Evolutionary conservation across 345 rosid genomes (phyloP).

Genomic region (Geranium brycei): DNA sequence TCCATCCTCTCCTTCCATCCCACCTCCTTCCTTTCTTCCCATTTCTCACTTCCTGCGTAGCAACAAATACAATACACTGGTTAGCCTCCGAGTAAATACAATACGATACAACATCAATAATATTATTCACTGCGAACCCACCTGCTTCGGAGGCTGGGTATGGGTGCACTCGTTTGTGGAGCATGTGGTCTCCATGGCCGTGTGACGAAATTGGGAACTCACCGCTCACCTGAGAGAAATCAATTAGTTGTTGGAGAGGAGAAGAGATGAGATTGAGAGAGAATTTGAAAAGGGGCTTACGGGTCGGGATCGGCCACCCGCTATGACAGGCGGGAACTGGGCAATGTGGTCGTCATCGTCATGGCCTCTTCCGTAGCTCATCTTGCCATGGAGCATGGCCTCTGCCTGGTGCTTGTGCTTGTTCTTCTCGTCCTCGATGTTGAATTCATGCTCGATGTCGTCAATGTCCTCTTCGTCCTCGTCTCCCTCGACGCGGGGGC

Average conservation of each 20-base stretch:
- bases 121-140: conserved; percentile 7
- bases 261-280: too few species aligned
- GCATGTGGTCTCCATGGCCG: conserved; percentile 56
- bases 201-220: conserved; percentile 63
- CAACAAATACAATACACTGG: too few species aligned
- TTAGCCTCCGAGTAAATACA: too few species aligned
- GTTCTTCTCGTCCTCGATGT: conserved; percentile 63
- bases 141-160: conserved; percentile 78
- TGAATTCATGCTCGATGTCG: conserved; percentile 89
- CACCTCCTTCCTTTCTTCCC: conserved; percentile 80
- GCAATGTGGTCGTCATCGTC: conserved; percentile 57
- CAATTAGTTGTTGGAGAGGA: too few species aligned
- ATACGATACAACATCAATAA: too few species aligned
- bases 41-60: conserved; percentile 50
- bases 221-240: conserved; percentile 55
- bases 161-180: conserved; percentile 85
- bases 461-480: conserved; percentile 93
- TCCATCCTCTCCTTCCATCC: conserved; percentile 91
- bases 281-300: conserved; percentile 26
- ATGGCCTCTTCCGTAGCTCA: conserved; percentile 95
- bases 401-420: conserved; percentile 58
- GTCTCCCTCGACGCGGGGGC: conserved; percentile 88
- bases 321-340: conserved; percentile 52
- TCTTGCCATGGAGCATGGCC: conserved; percentile 84
- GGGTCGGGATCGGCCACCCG: conserved; percentile 60